These are phyloP conservation scores for Chytriomyces hyalinus DNA, from an alignment of 192 early-diverging fungal genomes.

Conservation along the genomic window DNA sequence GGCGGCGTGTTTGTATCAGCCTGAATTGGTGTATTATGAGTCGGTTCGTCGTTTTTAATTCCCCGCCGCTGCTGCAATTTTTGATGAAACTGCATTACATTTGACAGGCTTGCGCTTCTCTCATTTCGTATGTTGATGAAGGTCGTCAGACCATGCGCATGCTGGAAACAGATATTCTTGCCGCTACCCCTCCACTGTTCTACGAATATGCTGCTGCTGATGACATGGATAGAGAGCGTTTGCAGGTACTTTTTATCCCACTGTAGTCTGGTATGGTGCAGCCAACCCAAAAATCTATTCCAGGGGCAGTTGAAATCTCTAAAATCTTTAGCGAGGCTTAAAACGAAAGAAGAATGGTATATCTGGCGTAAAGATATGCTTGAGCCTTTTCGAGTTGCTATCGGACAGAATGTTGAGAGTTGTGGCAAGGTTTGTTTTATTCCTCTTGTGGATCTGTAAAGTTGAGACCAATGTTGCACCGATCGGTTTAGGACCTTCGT, in stretches of 20 bases:
- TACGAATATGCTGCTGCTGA: constrained; percentile 26
- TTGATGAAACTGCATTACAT: background rate
- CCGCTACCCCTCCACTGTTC: constrained; percentile 41
- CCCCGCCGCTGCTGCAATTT: background rate
- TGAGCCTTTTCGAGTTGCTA: constrained; percentile 19
- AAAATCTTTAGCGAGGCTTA: constrained; percentile 31
- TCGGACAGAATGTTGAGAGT: constrained; percentile 21
- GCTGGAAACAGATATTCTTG: constrained; percentile 31
- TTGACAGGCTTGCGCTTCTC: constrained; percentile 38
- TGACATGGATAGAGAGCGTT: constrained; percentile 3
- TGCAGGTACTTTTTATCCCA: too few species aligned
- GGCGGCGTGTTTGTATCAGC: constrained; percentile 44
- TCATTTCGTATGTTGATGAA: constrained; percentile 37
- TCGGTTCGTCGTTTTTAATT: constrained; percentile 24
- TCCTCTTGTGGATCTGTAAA: background rate
- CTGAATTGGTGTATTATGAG: constrained; percentile 44
- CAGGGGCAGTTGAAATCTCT: constrained; percentile 38
- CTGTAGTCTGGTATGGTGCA: background rate
- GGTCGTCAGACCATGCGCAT: constrained; percentile 28
- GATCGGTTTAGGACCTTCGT: constrained; percentile 6
- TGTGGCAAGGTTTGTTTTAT: constrained; percentile 22
- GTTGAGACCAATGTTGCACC: background rate
- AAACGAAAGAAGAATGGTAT: constrained; percentile 46
- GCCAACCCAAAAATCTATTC: background rate
- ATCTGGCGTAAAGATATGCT: constrained; percentile 39